Percentiles rank a stretch among this genome's conserved stretches.
phyloP scores from a whole-genome alignment of 352 stramenopile genomes.

The Pythium plurisporium region DNA sequence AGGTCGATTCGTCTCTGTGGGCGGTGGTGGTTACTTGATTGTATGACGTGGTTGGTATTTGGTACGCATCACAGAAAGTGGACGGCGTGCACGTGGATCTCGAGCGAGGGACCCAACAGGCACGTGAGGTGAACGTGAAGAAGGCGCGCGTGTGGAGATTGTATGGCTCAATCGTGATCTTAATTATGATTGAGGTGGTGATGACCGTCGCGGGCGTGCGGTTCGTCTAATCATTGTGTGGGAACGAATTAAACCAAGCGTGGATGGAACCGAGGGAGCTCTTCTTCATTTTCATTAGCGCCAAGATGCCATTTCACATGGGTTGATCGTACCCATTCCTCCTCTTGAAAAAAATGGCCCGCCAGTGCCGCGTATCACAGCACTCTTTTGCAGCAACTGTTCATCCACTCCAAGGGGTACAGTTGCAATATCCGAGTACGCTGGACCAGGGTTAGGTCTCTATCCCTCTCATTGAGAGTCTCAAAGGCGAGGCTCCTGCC shows the following conservation, averaged over 20 bases:
- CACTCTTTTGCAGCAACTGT: not conserved
- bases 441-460: slow-evolving; percentile 9
- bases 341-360: not conserved
- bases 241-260: not conserved
- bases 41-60: not conserved
- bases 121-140: slow-evolving; percentile 60
- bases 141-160: slow-evolving; percentile 77
- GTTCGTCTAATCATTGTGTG: slow-evolving; percentile 4
- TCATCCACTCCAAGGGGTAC: not conserved
- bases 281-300: no score
- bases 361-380: not conserved
- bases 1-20: no score
- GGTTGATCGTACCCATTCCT: not conserved
- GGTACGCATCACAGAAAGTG: slow-evolving; percentile 36
- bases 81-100: slow-evolving; percentile 61
- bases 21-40: no score
- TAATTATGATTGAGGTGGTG: slow-evolving; percentile 36
- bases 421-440: not conserved
- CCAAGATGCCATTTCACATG: no score
- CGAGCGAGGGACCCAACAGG: slow-evolving; percentile 48
- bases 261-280: no score
- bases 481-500: not conserved
- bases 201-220: slow-evolving; percentile 10
- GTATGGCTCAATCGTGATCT: slow-evolving; percentile 60
- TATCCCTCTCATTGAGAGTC: no score